phyloP scores from a whole-genome alignment of 208 protist species.

The Leishmania amazonensis region DNA sequence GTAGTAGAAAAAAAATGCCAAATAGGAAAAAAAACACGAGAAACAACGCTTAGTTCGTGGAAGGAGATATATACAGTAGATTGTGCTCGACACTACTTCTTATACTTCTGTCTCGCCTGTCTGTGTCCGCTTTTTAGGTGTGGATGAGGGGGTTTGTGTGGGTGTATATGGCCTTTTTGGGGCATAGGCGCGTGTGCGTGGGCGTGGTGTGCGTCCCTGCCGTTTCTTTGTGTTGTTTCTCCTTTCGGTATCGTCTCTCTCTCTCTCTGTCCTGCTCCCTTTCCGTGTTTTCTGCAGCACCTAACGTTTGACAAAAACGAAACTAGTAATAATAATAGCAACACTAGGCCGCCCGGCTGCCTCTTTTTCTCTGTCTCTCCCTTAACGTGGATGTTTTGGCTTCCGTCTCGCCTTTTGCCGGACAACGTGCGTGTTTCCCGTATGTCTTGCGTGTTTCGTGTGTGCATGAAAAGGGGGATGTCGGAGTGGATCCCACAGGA shows the following conservation, averaged over 20 bases:
- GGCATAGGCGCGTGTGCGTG: background rate
- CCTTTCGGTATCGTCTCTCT: background rate
- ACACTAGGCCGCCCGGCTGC: no score
- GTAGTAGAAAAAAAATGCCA: background rate
- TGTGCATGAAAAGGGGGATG: background rate
- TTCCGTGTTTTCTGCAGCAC: background rate
- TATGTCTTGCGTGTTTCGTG: background rate
- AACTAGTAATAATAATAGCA: background rate
- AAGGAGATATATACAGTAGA: background rate
- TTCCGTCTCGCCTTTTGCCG: no score
- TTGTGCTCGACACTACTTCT: background rate
- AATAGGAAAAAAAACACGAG: background rate
- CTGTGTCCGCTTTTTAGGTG: background rate
- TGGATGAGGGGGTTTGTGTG: background rate
- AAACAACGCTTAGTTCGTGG: background rate
- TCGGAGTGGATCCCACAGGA: background rate
- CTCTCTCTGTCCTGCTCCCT: background rate
- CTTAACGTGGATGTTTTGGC: no score
- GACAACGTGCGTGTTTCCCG: no score
- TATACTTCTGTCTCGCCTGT: background rate
- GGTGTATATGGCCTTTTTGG: background rate
- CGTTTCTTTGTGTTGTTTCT: background rate
- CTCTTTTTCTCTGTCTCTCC: no score
- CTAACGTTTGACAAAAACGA: background rate
- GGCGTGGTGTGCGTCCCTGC: background rate